Conservation (phyloP, 2,329 filamentous ascomycete species). For the Bipolaris cookei region DNA sequence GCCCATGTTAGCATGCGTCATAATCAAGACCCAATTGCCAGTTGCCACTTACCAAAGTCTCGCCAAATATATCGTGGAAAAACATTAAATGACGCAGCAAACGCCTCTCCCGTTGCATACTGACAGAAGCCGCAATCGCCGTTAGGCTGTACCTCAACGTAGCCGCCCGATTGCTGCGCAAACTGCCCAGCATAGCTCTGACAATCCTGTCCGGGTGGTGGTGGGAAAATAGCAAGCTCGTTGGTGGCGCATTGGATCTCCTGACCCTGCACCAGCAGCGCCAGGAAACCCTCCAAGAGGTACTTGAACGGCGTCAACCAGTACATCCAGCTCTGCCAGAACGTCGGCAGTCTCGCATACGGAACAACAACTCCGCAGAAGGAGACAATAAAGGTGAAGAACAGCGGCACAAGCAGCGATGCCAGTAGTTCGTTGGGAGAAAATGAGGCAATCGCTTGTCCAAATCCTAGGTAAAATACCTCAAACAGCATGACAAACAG, state of each 20-base stretch:
- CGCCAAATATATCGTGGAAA: conserved; percentile 68
- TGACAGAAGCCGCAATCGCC: conserved; percentile 71
- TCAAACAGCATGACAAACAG: conserved; percentile 71
- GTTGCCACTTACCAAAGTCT: conserved; percentile 65
- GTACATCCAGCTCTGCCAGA: conserved; percentile 64
- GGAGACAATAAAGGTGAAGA: conserved; percentile 71
- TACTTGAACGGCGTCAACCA: conserved; percentile 71
- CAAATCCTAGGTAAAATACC: conserved; percentile 68
- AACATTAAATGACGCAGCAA: conserved; percentile 63
- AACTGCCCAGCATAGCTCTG: conserved; percentile 64
- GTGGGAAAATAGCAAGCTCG: conserved; percentile 66
- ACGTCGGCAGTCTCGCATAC: conserved; percentile 65
- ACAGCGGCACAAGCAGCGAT: conserved; percentile 69
- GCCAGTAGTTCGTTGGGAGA: conserved; percentile 71
- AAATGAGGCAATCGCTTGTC: conserved; percentile 71
- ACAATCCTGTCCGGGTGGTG: conserved; percentile 67
- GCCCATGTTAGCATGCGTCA: conserved; percentile 12
- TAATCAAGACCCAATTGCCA: background rate
- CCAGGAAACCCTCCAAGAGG: conserved; percentile 67
- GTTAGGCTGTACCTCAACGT: conserved; percentile 62
- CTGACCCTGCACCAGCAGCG: conserved; percentile 61
- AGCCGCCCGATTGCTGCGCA: conserved; percentile 63
- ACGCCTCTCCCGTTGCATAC: conserved; percentile 66
- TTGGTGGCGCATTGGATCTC: conserved; percentile 61
- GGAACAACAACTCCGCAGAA: conserved; percentile 81